These are phyloP conservation scores for Ganoderma resinaceum DNA, from an alignment of 1,284 basidiomycete genomes.

Conservation along the genomic window DNA sequence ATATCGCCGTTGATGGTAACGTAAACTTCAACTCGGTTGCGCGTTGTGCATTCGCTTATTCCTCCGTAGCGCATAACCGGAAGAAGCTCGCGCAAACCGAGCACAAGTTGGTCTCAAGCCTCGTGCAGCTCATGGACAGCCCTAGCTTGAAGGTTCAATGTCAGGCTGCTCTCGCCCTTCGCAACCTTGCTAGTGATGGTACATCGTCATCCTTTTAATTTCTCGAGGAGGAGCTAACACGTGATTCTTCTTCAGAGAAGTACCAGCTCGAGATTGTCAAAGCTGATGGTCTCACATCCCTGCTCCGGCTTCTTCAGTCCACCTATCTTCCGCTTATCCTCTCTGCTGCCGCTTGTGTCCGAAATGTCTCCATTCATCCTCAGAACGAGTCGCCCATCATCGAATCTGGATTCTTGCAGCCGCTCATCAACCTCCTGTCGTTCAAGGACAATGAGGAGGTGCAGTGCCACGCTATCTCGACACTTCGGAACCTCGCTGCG, in stretches of 20 bases:
- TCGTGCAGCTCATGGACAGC: slow-evolving; percentile 98
- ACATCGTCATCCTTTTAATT: slow-evolving; percentile 31
- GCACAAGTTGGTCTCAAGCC: slow-evolving; percentile 93
- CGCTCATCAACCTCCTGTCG: slow-evolving; percentile 93
- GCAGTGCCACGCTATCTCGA: slow-evolving; percentile 99
- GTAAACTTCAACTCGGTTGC: slow-evolving; percentile 1
- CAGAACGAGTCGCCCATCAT: slow-evolving; percentile 99
- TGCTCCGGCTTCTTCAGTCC: slow-evolving; percentile 95
- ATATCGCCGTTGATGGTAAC: slow-evolving; percentile 96
- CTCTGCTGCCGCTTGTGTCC: slow-evolving; percentile 97
- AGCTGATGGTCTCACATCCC: slow-evolving; percentile 90
- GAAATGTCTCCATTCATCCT: slow-evolving; percentile 99
- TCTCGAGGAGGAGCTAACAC: neutral
- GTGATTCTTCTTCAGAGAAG: slow-evolving; percentile 71
- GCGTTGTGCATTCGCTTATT: neutral
- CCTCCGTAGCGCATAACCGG: slow-evolving; percentile 74
- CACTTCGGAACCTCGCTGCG: slow-evolving; percentile 95
- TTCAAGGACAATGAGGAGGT: slow-evolving; percentile 99
- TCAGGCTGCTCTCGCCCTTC: slow-evolving; percentile 94
- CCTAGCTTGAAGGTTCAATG: slow-evolving; percentile 98
- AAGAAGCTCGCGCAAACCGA: slow-evolving; percentile 97
- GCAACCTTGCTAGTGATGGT: slow-evolving; percentile 98
- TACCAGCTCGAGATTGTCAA: slow-evolving; percentile 99
- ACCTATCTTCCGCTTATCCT: slow-evolving; percentile 99
- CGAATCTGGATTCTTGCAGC: slow-evolving; percentile 96